Evolutionary conservation across 169 alveolate species (phyloP), one percentile per base, ranked within the genome.

Genomic region (Prorocentrum cordatum): DNA sequence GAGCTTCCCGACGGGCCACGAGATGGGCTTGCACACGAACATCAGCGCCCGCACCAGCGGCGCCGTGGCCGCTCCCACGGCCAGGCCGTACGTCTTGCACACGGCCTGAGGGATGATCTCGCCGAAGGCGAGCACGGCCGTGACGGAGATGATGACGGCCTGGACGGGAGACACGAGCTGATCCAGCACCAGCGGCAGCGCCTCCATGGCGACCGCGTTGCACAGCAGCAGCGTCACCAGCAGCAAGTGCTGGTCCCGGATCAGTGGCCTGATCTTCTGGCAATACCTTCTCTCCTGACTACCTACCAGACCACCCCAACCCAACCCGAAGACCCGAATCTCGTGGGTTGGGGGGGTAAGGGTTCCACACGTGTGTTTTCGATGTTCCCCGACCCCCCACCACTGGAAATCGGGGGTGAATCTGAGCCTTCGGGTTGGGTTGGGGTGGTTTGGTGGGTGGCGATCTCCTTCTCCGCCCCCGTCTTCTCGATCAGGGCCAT

Each of bases 101-200:
- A 95, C 93, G 26, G 99, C 98, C 72, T 96, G 96, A 26, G 99
- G 99, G 18, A 97, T 87, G 14, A 97, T 95, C 92, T 97, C 99
- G 1, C 99, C 98, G 77, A 97, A 94, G 20, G 83, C 64, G n/a
- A 91, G 75, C 14, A 82, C 77, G 35, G 35, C 77, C 24, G 93
- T 75, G 72, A 89, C 93, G 1, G 93, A 83, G 35, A 89, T 24
- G 42, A 89, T 36, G 47, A 89, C 85, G 14, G 93, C 90, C 35
- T 27, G 58, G 45, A 50, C 12, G 6, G 83, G 95, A 24, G 97
- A 96, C 16, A 96, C 95, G 36, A 96, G 83, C 64, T 95, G 93
- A 66, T 95, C 98, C 47, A 96, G 94, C 68, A 95, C 92, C 12
- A 97, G 93, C 26, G 99, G 99, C 62, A 97, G 91, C 2, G 98